A percentile compares a stretch with the other conserved stretches of the same genome.
These are phyloP conservation scores for Plasmodiophora brassicae DNA, from an alignment of 208 protist genomes.

Conservation along the genomic window DNA sequence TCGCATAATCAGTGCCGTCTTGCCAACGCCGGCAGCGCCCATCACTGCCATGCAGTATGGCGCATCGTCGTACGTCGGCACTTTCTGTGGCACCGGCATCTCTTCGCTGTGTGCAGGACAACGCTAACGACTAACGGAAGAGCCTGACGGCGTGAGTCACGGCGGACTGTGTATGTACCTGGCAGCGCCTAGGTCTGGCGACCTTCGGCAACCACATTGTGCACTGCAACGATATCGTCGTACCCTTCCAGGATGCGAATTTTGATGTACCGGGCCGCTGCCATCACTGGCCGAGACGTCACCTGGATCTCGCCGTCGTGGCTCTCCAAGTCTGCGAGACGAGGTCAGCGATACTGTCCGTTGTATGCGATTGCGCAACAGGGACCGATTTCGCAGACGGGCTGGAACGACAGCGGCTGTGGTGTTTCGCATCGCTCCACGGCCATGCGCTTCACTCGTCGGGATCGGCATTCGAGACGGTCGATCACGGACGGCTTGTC, in stretches of 20 bases:
- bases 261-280: background rate
- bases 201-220: background rate
- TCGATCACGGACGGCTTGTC: background rate
- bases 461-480: background rate
- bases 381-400: background rate
- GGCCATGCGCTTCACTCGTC: background rate
- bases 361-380: no score
- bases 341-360: no score
- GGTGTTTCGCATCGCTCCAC: background rate
- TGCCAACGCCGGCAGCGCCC: no score
- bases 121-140: no score
- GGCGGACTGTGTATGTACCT: no score
- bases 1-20: no score
- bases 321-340: background rate
- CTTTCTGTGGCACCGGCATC: no score
- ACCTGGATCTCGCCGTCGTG: background rate
- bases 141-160: no score
- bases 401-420: background rate
- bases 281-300: background rate
- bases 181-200: no score
- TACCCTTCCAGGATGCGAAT: background rate
- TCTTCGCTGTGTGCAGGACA: no score
- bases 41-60: no score
- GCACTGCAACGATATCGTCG: constrained; percentile 27
- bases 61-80: no score